Conservation (phyloP, 306 rosid genomes). For the Fragaria nilgerrensis region DNA sequence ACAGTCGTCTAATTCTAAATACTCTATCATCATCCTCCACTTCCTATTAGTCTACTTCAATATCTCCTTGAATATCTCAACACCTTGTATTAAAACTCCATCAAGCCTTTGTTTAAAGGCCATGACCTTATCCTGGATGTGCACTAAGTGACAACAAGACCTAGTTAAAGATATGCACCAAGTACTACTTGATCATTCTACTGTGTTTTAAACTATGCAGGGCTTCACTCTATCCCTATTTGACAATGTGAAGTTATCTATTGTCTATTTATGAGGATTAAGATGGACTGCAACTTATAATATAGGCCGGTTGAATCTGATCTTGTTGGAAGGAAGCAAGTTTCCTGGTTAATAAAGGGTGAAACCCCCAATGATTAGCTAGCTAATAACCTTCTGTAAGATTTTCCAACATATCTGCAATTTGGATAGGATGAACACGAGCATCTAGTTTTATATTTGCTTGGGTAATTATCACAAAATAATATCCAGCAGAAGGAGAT, state of each 20-base stretch:
- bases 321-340: background rate
- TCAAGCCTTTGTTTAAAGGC: background rate
- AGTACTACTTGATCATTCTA: background rate
- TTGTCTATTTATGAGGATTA: background rate
- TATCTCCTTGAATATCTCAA: slow-evolving; percentile 3
- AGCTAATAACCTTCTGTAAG: slow-evolving; percentile 3
- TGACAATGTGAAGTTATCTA: slow-evolving; percentile 6
- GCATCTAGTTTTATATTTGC: background rate
- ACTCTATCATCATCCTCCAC: background rate
- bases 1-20: slow-evolving; percentile 16
- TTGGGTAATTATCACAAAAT: background rate
- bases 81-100: background rate
- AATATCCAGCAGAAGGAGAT: background rate
- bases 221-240: slow-evolving; percentile 1
- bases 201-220: background rate
- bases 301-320: background rate
- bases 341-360: background rate
- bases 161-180: background rate
- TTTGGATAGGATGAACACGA: background rate
- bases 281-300: background rate
- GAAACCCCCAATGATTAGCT: slow-evolving; percentile 5
- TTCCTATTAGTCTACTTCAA: background rate
- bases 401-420: background rate
- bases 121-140: background rate
- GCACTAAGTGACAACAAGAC: slow-evolving; percentile 4